Conservation (phyloP, 139 green algal species). For the Desmodesmus armatus region DNA sequence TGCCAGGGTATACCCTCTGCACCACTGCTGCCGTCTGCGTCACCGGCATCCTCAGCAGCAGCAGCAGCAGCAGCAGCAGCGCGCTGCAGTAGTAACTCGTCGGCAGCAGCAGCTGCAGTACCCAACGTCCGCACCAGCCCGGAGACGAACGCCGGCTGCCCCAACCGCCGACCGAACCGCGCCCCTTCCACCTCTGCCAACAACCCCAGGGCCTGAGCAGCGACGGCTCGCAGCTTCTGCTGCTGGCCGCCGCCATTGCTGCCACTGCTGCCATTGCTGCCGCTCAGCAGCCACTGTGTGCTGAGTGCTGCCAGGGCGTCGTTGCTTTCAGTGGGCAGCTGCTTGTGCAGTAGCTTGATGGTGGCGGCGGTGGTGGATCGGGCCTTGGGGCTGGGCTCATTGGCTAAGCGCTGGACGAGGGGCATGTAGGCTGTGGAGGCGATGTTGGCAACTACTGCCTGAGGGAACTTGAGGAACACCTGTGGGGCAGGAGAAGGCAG, state of each 20-base stretch:
- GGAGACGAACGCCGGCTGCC: neutral
- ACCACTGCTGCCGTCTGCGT: conserved; percentile 17
- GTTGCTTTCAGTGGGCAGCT: conserved; percentile 46
- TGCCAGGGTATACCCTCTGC: conserved; percentile 85
- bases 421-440: conserved; percentile 83
- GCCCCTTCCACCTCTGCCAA: conserved; percentile 33
- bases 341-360: conserved; percentile 69
- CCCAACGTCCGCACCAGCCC: neutral
- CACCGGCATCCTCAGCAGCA: neutral
- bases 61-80: conserved; percentile 20
- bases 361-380: conserved; percentile 61
- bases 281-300: conserved; percentile 17
- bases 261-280: neutral
- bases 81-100: neutral
- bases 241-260: neutral
- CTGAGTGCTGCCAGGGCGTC: conserved; percentile 66
- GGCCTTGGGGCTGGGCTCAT: conserved; percentile 72
- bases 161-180: conserved; percentile 7
- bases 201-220: conserved; percentile 40
- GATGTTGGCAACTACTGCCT: conserved; percentile 66
- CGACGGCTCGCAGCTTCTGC: conserved; percentile 16
- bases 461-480: conserved; percentile 89
- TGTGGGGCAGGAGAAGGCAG: neutral
- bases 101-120: conserved; percentile 13
- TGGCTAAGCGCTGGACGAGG: conserved; percentile 85